phyloP scores from a whole-genome alignment of 2,329 filamentous ascomycete genomes.

The Graphium sp. region DNA sequence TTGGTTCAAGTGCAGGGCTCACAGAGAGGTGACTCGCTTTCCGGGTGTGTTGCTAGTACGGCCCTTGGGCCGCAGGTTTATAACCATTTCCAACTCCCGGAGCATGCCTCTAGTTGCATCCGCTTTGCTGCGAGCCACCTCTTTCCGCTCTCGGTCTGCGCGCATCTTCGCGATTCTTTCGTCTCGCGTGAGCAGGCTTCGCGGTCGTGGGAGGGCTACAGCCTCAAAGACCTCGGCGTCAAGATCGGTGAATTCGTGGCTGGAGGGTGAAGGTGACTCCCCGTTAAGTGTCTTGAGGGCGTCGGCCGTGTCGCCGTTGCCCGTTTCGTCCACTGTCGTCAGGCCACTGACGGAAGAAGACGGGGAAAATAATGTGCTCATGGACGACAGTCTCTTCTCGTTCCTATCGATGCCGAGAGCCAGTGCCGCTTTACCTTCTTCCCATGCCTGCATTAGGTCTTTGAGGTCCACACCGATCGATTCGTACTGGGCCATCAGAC shows the following conservation, averaged over 20 bases:
- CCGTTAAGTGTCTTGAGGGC: slow-evolving; percentile 69
- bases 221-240: slow-evolving; percentile 81
- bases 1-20: too few species aligned
- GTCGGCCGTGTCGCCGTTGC: slow-evolving; percentile 22
- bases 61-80: slow-evolving; percentile 34
- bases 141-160: slow-evolving; percentile 66
- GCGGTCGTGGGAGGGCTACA: slow-evolving; percentile 54
- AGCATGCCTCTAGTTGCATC: slow-evolving; percentile 84
- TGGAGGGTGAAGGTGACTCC: slow-evolving; percentile 34
- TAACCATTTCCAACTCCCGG: slow-evolving; percentile 80
- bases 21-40: too few species aligned
- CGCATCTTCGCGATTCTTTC: slow-evolving; percentile 78
- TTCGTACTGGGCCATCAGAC: slow-evolving; percentile 80
- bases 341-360: slow-evolving; percentile 50
- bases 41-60: slow-evolving; percentile 21
- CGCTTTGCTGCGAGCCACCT: slow-evolving; percentile 51
- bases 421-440: slow-evolving; percentile 69
- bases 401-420: slow-evolving; percentile 69
- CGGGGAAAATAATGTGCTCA: slow-evolving; percentile 42
- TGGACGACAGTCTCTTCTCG: slow-evolving; percentile 50
- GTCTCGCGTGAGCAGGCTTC: slow-evolving; percentile 60
- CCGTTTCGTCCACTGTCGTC: slow-evolving; percentile 38
- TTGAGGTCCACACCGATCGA: slow-evolving; percentile 81
- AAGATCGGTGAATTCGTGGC: slow-evolving; percentile 31
- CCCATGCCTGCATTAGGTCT: slow-evolving; percentile 69